Conservation (phyloP, 805 yeast genomes). For the Pichia insulana region DNA sequence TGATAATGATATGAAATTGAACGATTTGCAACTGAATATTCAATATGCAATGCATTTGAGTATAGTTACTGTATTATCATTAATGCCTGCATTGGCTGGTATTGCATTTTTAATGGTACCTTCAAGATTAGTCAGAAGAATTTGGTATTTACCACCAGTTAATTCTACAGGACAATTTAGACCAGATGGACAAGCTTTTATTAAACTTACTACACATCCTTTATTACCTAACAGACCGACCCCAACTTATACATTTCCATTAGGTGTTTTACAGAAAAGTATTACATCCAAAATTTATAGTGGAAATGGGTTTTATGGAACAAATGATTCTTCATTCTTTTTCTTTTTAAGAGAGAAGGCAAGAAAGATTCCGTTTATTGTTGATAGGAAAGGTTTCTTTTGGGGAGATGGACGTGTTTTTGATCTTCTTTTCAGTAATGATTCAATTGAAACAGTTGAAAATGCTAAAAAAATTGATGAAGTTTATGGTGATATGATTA, state of each 20-base stretch:
- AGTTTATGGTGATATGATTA: constrained; percentile 23
- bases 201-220: constrained; percentile 69
- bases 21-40: constrained; percentile 18
- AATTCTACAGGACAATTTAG: constrained; percentile 26
- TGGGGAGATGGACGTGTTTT: constrained; percentile 90
- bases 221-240: constrained; percentile 67
- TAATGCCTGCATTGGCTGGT: constrained; percentile 35
- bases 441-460: constrained; percentile 67
- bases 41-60: constrained; percentile 21
- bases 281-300: constrained; percentile 68
- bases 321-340: constrained; percentile 68
- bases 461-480: constrained; percentile 29
- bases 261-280: constrained; percentile 45
- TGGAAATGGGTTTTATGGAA: constrained; percentile 82
- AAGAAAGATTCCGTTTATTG: constrained; percentile 55
- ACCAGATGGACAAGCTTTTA: constrained; percentile 33
- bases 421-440: constrained; percentile 76
- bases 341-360: constrained; percentile 58
- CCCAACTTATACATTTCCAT: constrained; percentile 62
- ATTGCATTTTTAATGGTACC: constrained; percentile 46
- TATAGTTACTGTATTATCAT: constrained; percentile 31
- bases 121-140: constrained; percentile 60
- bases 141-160: constrained; percentile 56
- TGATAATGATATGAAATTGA: constrained; percentile 25
- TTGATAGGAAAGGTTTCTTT: constrained; percentile 80